Percentiles rank a stretch among this genome's conserved stretches.
phyloP scores from a whole-genome alignment of 345 rosid species.

The Conringia planisiliqua region DNA sequence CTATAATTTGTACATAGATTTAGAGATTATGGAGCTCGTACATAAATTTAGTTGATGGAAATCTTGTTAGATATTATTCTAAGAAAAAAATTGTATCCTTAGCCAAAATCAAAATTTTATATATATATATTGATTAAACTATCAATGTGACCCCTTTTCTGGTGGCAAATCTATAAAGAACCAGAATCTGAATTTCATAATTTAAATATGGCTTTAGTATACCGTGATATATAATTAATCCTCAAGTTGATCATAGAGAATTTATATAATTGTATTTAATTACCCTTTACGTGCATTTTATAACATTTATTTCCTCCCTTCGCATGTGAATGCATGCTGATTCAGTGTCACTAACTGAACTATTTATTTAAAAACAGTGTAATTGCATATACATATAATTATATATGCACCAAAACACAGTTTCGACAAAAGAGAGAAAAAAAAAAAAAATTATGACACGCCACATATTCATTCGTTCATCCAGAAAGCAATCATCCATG shows the following conservation, averaged over 20 bases:
- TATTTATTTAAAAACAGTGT: not conserved
- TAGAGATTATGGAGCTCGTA: not conserved
- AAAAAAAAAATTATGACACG: not conserved
- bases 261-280: not conserved
- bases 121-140: not conserved
- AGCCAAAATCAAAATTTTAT: not conserved
- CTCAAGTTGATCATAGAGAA: not conserved
- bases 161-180: constrained; percentile 32
- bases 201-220: not conserved
- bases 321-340: not conserved
- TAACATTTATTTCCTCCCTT: not conserved
- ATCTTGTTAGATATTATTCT: not conserved
- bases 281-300: constrained; percentile 6
- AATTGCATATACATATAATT: not conserved
- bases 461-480: not conserved
- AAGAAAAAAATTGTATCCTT: not conserved
- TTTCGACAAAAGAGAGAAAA: not conserved
- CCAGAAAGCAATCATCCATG: not conserved
- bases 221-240: not conserved
- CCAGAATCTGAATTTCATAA: constrained; percentile 23
- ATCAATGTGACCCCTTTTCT: constrained; percentile 3
- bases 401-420: not conserved
- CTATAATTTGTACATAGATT: not conserved
- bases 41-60: not conserved
- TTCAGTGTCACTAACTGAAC: constrained; percentile 13